Evolutionary conservation across 495 filamentous ascomycete genomes (phyloP), one percentile per base, ranked within the genome.

Genomic region (Neurospora africana): DNA sequence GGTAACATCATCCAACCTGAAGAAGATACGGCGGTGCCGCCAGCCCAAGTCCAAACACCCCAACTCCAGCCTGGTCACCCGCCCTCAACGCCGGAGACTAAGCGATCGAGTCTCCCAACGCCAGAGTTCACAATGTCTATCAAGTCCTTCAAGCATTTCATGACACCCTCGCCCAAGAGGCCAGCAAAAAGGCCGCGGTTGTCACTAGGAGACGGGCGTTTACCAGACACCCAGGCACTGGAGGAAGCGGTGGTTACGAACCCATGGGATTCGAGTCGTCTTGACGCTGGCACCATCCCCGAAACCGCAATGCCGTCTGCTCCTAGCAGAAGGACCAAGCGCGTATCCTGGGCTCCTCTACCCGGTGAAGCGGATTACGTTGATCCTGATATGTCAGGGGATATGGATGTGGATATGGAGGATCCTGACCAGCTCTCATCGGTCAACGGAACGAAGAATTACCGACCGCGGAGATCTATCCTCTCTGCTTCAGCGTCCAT

Each of bases 71-170:
- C 37, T 30, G 44, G 58, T 19, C 68, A 19, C 0, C 73, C 40
- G 1, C 77, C 77, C 2, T 78, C 78, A 6, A 81, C 79, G 0
- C 79, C 79, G 0, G 73, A 76, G 8, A 71, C 74, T 0, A 72
- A 72, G 9, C 68, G 44, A 11, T 77, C 78, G 1, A 73, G 78
- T 71, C 73, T 80, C 9, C 78, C 77, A 1, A 81, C 76, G 1
- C 79, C 78, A 3, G 77, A 80, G n/a, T 77, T 77, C 30, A 76
- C 75, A 3, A 37, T 78, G 13, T 79, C 78, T 0, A 75, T 76
- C 65, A 79, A 77, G 68, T 80, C 79, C 37, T 80, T 80, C 73
- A 74, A 69, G 8, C 68, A 76, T 1, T 79, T 78, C 61, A 77
- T 77, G 76, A 80, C 76, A 1, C 77, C 79, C 1, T 79, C 78